Conservation (phyloP, 352 stramenopile species). For the Hyaloperonospora arabidopsidis region DNA sequence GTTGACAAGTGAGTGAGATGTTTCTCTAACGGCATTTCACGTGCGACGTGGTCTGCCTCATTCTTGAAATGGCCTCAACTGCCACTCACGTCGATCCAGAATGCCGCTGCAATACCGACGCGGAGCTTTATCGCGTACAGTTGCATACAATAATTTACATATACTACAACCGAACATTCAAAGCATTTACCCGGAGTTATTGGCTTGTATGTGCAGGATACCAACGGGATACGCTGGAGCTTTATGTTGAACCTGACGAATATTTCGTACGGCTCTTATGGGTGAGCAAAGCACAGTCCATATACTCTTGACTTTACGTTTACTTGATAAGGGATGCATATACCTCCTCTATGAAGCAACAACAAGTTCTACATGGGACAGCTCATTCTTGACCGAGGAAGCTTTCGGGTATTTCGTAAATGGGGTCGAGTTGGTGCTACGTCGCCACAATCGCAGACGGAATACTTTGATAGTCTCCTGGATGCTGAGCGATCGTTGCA, state of each 20-base stretch:
- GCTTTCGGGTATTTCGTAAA: constrained; percentile 53
- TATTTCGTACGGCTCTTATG: constrained; percentile 44
- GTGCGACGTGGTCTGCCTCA: too few relatives aligned
- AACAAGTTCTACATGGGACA: constrained; percentile 78
- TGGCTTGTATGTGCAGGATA: constrained; percentile 26
- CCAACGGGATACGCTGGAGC: constrained; percentile 43
- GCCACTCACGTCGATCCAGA: constrained; percentile 21
- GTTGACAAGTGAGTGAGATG: too few relatives aligned
- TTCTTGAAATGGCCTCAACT: constrained; percentile 25
- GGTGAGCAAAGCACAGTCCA: constrained; percentile 17
- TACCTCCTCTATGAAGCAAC: constrained; percentile 26
- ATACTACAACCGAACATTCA: neutral
- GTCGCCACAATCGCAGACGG: constrained; percentile 27
- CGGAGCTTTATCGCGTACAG: constrained; percentile 27
- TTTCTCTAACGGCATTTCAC: too few relatives aligned
- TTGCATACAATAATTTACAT: neutral
- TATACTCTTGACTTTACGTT: neutral
- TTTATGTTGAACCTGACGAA: constrained; percentile 68
- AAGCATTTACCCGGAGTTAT: neutral
- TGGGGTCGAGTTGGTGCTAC: constrained; percentile 61
- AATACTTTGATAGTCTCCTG: constrained; percentile 11
- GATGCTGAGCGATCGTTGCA: constrained; percentile 35
- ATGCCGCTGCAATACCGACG: constrained; percentile 14
- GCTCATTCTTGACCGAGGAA: constrained; percentile 37
- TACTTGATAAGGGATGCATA: neutral